A percentile compares a stretch with the other conserved stretches of the same genome.
Conservation (phyloP, 192 early-diverging fungal genomes). For the Dissophora ornata region DNA sequence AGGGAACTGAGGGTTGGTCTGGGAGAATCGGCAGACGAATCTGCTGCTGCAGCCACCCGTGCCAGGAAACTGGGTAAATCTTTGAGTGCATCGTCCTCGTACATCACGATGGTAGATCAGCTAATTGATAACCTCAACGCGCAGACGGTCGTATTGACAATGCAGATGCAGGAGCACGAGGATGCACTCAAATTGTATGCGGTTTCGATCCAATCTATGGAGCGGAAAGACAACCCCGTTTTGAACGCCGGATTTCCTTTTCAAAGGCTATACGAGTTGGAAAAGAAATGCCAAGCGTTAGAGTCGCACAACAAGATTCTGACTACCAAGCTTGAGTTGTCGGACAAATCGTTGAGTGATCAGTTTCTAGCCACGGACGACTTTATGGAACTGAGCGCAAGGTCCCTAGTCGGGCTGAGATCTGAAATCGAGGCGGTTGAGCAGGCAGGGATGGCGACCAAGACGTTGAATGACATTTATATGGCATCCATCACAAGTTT, state of each 20-base stretch:
- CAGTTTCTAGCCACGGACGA: constrained; percentile 45
- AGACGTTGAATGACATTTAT: constrained; percentile 38
- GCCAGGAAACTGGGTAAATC: constrained; percentile 18
- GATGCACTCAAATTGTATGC: constrained; percentile 39
- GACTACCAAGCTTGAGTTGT: constrained; percentile 31
- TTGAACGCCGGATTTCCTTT: constrained; percentile 27
- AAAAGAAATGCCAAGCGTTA: constrained; percentile 45
- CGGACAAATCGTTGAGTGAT: constrained; percentile 29
- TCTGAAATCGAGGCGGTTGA: constrained; percentile 41
- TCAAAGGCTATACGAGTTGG: constrained; percentile 38
- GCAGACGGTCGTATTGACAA: constrained; percentile 5
- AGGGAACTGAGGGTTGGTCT: neutral
- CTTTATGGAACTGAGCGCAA: constrained; percentile 48
- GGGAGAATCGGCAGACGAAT: neutral
- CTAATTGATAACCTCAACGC: constrained; percentile 24
- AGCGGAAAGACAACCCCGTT: constrained; percentile 11
- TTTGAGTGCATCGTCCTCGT: constrained; percentile 24
- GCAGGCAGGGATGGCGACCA: constrained; percentile 28
- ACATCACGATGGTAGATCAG: constrained; percentile 41
- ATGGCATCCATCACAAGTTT: constrained; percentile 50
- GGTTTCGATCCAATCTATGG: constrained; percentile 40
- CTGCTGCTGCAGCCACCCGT: neutral
- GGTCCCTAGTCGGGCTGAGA: constrained; percentile 33
- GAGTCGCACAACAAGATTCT: constrained; percentile 50
- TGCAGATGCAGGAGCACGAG: constrained; percentile 42